Evolutionary conservation across 257 asterid genomes (phyloP).

Genomic region (Solanum bulbocastanum): DNA sequence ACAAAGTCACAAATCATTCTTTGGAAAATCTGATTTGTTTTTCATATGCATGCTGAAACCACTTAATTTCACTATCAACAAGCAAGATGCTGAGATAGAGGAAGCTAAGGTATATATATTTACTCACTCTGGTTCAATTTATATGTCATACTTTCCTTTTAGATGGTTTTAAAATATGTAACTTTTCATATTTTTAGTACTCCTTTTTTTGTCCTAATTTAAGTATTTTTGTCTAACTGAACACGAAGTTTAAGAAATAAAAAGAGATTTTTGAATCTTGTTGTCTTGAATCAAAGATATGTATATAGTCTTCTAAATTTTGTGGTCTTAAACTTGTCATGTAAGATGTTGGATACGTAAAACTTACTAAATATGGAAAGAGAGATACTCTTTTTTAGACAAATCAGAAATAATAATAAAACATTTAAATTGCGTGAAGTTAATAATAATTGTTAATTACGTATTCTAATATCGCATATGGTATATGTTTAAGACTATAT

Average conservation of each 20-base stretch:
- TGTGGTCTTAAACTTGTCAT: neutral
- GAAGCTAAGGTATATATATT: conserved; percentile 67
- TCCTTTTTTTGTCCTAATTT: too few species aligned
- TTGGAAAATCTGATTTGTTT: conserved; percentile 80
- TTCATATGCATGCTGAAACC: conserved; percentile 83
- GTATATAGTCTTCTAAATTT: too few species aligned
- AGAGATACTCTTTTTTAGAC: too few species aligned
- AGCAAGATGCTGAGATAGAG: conserved; percentile 83
- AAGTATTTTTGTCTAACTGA: neutral
- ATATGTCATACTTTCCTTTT: neutral
- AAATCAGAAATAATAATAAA: too few species aligned
- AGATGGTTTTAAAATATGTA: neutral
- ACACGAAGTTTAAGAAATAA: too few species aligned
- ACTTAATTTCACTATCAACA: conserved; percentile 49
- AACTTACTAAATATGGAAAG: too few species aligned
- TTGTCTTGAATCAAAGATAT: neutral
- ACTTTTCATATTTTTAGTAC: neutral
- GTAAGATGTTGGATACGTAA: neutral
- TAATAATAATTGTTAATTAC: too few species aligned
- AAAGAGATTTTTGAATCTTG: too few species aligned
- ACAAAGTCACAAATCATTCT: conserved; percentile 77
- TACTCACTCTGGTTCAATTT: neutral
- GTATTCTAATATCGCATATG: too few species aligned
- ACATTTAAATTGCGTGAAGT: too few species aligned
- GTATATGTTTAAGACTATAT: too few species aligned